These are phyloP conservation scores for Brasilioporus rufonigricans DNA, from an alignment of 768 basidiomycete species.

Conservation along the genomic window DNA sequence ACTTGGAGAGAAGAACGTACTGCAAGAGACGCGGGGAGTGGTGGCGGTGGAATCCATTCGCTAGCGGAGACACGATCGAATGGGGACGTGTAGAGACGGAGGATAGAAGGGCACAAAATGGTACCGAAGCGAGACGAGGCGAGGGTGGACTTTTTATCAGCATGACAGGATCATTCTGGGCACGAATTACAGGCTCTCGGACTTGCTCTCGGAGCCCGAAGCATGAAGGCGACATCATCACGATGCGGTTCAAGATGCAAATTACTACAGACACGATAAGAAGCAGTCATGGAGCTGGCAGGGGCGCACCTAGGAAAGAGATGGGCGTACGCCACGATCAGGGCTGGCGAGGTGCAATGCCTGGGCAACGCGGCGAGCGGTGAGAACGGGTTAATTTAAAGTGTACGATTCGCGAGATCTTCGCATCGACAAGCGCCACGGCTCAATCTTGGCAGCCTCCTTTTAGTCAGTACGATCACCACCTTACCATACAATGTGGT, in stretches of 20 bases:
- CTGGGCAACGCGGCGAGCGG: constrained; percentile 14
- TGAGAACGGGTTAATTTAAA: constrained; percentile 26
- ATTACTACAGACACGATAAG: constrained; percentile 6
- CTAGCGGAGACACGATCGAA: neutral
- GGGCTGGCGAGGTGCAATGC: constrained; percentile 10
- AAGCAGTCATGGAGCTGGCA: constrained; percentile 1
- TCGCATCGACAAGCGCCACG: constrained; percentile 18
- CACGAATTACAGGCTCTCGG: constrained; percentile 16
- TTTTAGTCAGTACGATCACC: constrained; percentile 15
- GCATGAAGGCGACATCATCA: constrained; percentile 16
- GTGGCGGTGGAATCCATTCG: constrained; percentile 37
- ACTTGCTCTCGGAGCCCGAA: constrained; percentile 14
- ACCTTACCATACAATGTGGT: constrained; percentile 59
- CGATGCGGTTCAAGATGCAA: neutral
- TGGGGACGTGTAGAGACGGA: neutral
- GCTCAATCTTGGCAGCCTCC: constrained; percentile 30
- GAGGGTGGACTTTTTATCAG: constrained; percentile 17
- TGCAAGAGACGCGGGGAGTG: constrained; percentile 74
- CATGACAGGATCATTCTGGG: constrained; percentile 6
- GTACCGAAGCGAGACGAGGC: neutral
- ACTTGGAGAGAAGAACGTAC: constrained; percentile 42
- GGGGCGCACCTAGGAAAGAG: constrained; percentile 7
- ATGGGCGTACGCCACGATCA: constrained; percentile 20
- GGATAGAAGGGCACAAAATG: neutral
- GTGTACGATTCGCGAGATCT: constrained; percentile 33